Percentiles rank a stretch among this genome's conserved stretches.
Conservation (phyloP, 768 basidiomycete genomes). For the Myochromella boudieri region DNA sequence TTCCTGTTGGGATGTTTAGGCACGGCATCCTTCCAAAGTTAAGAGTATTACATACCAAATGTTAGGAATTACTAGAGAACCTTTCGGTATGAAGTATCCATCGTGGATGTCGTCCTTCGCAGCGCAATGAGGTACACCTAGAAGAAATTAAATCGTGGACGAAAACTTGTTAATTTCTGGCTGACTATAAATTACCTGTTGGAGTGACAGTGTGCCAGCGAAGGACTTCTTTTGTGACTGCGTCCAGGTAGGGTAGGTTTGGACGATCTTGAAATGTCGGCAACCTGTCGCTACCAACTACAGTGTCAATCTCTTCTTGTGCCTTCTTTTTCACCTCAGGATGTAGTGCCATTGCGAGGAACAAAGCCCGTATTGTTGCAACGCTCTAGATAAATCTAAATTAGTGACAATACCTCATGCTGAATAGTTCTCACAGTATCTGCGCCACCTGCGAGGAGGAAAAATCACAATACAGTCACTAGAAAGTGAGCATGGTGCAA, state of each 20-base stretch:
- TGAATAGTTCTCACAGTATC: constrained; percentile 44
- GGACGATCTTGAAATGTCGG: constrained; percentile 60
- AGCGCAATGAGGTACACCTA: constrained; percentile 55
- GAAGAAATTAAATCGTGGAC: constrained; percentile 12
- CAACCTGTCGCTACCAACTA: constrained; percentile 59
- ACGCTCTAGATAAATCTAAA: constrained; percentile 56
- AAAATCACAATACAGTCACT: constrained; percentile 2
- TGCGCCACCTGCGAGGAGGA: constrained; percentile 45
- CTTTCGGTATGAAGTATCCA: constrained; percentile 63
- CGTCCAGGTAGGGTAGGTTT: constrained; percentile 59
- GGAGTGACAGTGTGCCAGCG: constrained; percentile 50
- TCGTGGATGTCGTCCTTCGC: constrained; percentile 63
- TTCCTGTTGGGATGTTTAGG: constrained; percentile 34
- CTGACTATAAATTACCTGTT: constrained; percentile 33
- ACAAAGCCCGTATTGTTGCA: constrained; percentile 59
- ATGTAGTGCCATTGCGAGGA: constrained; percentile 58
- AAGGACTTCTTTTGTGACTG: constrained; percentile 57
- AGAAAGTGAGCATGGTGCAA: neutral
- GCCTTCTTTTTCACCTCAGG: constrained; percentile 60
- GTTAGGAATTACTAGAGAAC: constrained; percentile 51
- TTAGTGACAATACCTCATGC: constrained; percentile 5
- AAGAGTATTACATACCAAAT: constrained; percentile 36
- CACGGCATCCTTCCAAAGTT: constrained; percentile 16
- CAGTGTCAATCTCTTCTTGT: constrained; percentile 60
- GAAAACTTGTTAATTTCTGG: constrained; percentile 3